These are phyloP conservation scores for Penicillium chermesinum DNA, from an alignment of 495 filamentous ascomycete genomes.

Conservation along the genomic window DNA sequence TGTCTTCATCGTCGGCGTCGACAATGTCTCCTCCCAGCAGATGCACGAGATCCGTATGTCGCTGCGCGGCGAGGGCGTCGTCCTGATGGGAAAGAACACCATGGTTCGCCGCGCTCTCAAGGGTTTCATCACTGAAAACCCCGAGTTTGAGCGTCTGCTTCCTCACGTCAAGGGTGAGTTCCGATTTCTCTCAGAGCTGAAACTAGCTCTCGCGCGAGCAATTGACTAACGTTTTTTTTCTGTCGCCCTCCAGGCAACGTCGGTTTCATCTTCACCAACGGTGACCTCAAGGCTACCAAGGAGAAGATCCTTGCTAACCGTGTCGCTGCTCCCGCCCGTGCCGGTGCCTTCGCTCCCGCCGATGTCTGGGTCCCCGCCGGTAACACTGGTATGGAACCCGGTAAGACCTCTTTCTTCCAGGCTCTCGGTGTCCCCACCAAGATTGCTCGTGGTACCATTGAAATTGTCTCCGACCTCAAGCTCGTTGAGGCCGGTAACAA, in stretches of 20 bases:
- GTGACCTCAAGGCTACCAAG: constrained; percentile 82
- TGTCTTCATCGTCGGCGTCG: constrained; percentile 95
- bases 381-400: constrained; percentile 99
- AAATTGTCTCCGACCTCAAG: constrained; percentile 98
- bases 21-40: constrained; percentile 98
- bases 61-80: constrained; percentile 82
- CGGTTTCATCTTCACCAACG: constrained; percentile 99
- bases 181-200: background rate
- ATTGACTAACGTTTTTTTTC: constrained; percentile 5
- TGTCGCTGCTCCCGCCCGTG: constrained; percentile 94
- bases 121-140: constrained; percentile 84
- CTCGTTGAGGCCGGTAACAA: constrained; percentile 87
- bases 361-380: constrained; percentile 92
- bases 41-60: constrained; percentile 98
- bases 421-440: constrained; percentile 99
- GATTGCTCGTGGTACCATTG: constrained; percentile 99
- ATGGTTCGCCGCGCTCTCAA: constrained; percentile 98
- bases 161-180: constrained; percentile 78
- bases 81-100: constrained; percentile 99
- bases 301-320: constrained; percentile 94
- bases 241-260: constrained; percentile 65
- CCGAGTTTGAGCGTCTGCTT: constrained; percentile 95
- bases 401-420: constrained; percentile 99
- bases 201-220: background rate
- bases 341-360: constrained; percentile 85